Base-by-base conservation (phyloP, 306 rosid species). In the Vigna unguiculata region DNA sequence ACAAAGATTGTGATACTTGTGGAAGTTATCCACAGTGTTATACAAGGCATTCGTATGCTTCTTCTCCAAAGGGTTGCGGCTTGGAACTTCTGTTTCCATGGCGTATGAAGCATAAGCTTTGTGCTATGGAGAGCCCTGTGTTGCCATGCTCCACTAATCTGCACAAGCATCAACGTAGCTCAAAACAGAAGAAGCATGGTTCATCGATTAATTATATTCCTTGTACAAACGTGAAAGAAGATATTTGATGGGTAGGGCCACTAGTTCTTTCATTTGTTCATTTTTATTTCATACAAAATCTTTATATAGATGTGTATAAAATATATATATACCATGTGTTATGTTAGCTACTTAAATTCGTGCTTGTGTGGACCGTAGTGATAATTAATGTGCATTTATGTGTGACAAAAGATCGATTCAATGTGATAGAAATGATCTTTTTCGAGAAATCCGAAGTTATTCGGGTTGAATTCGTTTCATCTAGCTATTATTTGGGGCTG, bases 61-160 rank as follows among this genome's bases (percentile, higher is more conserved):
- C 82, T 70, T 79, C 96, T 32, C 88, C 88, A 3, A 91, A 87
- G 74, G 93, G 91, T 5, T 93, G 96, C 74, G 96, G 97, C 20
- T 71, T 90, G 19, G 88, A 88, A 25, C 28, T 75, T 76, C 57
- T 91, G 46, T 85, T 89, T 71, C 96, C 98, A 0, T 88, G 96
- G 92, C 77, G 89, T 20, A 66, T 83, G 85, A 93, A 91, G 83
- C 93, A 87, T 53, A 88, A 82, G 81, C 86, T 91, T 67, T 89
- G 97, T 82, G 83, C 93, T 8, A 59, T 89, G 8, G 89, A 87
- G 74, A 87, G 79, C 73, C 88, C 94, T 21, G 85, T 88, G 28
- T 63, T 85, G 57, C 85, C 85, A 9, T 82, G 74, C 69, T 79
- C 87, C n/a, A 66, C 61, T 9, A 72, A 70, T 81, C 15, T 82